A percentile compares a stretch with the other conserved stretches of the same genome.
Conservation (phyloP, 2,329 filamentous ascomycete species). For the Penicillium occitanis region DNA sequence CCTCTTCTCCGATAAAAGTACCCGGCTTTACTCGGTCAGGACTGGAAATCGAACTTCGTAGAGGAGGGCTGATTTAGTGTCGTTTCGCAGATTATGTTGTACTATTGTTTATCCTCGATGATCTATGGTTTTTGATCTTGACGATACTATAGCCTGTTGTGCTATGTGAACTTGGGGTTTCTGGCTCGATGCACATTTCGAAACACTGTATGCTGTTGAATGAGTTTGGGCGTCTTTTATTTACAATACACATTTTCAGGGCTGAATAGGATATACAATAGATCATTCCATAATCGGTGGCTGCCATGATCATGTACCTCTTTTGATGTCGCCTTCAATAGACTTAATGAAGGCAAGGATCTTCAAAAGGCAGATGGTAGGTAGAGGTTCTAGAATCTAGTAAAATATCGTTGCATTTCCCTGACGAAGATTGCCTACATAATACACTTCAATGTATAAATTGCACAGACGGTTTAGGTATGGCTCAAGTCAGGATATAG, state of each 20-base stretch:
- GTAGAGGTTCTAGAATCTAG: background rate
- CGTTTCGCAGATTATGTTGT: too few species aligned
- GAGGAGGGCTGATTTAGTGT: too few species aligned
- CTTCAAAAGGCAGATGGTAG: background rate
- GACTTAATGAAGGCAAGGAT: background rate
- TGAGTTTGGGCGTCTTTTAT: background rate
- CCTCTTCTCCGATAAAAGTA: background rate
- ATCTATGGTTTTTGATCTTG: too few species aligned
- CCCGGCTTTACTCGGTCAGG: background rate
- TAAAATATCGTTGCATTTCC: too few species aligned
- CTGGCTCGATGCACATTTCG: background rate
- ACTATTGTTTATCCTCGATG: too few species aligned
- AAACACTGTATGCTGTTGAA: background rate
- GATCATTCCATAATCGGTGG: background rate
- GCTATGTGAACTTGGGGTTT: background rate
- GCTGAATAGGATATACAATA: background rate
- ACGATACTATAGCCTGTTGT: too few species aligned
- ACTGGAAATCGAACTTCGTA: background rate
- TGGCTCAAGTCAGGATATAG: background rate
- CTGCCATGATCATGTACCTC: background rate
- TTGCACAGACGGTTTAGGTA: background rate
- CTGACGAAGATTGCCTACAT: background rate
- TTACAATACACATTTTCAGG: background rate
- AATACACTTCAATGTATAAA: background rate
- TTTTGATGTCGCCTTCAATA: background rate